Evolutionary conservation across 2,329 filamentous ascomycete species (phyloP).

Genomic region (Aspergillus sp.): DNA sequence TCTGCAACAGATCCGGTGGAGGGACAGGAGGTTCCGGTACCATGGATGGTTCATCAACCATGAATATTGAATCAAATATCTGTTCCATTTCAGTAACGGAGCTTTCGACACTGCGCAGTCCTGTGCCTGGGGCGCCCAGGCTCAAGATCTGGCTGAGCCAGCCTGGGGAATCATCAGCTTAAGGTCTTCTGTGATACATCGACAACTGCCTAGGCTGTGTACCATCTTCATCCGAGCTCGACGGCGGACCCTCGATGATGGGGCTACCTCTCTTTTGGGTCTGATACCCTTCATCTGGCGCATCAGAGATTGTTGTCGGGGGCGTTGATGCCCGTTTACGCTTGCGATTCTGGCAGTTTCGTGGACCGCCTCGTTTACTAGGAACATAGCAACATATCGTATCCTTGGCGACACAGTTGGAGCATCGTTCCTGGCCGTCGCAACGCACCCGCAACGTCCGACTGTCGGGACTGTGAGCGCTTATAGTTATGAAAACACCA

Average conservation of each 20-base stretch:
- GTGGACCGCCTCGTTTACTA: constrained; percentile 4
- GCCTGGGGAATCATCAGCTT: constrained; percentile 7
- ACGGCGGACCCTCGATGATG: not conserved
- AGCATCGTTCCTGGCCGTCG: constrained; percentile 49
- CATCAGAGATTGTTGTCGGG: not conserved
- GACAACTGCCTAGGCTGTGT: not conserved
- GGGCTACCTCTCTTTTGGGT: not conserved
- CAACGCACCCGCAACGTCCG: constrained; percentile 52
- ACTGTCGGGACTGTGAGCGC: constrained; percentile 29
- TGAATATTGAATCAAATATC: constrained; percentile 46
- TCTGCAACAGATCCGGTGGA: constrained; percentile 36
- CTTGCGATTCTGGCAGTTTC: constrained; percentile 2
- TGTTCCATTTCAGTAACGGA: constrained; percentile 52
- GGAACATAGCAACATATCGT: constrained; percentile 23
- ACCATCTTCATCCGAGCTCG: constrained; percentile 2
- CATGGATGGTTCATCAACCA: constrained; percentile 1
- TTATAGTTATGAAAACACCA: not conserved
- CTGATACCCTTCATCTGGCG: not conserved
- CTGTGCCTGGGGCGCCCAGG: constrained; percentile 51
- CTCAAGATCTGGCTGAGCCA: constrained; percentile 21
- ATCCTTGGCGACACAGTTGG: constrained; percentile 34
- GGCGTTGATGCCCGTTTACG: constrained; percentile 2
- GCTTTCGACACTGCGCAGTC: constrained; percentile 51
- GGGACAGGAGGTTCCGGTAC: not conserved
- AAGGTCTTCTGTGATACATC: not conserved